phyloP scores from a whole-genome alignment of 2,329 filamentous ascomycete species.

The Diaporthe batatas region DNA sequence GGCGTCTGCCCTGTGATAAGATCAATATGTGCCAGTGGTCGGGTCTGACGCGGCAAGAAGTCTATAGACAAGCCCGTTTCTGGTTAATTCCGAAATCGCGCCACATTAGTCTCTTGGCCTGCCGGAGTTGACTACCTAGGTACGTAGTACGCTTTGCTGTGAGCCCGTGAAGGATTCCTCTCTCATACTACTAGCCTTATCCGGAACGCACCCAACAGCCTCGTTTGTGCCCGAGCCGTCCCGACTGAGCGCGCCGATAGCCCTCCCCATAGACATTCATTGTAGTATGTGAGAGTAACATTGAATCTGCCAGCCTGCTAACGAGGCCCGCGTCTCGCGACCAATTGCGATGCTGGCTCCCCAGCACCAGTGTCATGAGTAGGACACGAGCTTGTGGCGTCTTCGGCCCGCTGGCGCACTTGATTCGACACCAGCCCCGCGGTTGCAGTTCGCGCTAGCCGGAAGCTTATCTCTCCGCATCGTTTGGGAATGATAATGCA shows the following conservation, averaged over 20 bases:
- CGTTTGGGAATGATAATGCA: neutral
- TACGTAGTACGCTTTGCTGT: neutral
- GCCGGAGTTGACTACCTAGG: constrained; percentile 22
- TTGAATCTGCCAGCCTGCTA: neutral
- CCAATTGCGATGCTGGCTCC: neutral
- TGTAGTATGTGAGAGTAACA: no score
- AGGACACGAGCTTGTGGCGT: constrained; percentile 13
- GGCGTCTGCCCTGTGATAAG: no score
- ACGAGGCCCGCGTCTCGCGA: neutral
- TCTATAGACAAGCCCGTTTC: neutral
- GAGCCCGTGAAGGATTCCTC: neutral
- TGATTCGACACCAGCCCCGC: constrained; percentile 13
- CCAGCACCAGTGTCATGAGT: neutral
- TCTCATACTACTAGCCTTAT: constrained; percentile 9
- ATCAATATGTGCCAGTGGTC: no score
- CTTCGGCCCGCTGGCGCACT: neutral
- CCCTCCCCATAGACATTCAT: neutral
- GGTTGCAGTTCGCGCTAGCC: constrained; percentile 28
- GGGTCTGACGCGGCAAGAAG: neutral
- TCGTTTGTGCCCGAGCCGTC: neutral
- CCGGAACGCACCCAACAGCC: constrained; percentile 1
- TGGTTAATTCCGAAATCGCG: constrained; percentile 4
- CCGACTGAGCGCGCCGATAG: neutral
- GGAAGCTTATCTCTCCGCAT: constrained; percentile 17
- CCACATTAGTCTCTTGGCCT: constrained; percentile 22